These are phyloP conservation scores for Gleditsia sinensis DNA, from an alignment of 306 rosid species.

Conservation along the genomic window DNA sequence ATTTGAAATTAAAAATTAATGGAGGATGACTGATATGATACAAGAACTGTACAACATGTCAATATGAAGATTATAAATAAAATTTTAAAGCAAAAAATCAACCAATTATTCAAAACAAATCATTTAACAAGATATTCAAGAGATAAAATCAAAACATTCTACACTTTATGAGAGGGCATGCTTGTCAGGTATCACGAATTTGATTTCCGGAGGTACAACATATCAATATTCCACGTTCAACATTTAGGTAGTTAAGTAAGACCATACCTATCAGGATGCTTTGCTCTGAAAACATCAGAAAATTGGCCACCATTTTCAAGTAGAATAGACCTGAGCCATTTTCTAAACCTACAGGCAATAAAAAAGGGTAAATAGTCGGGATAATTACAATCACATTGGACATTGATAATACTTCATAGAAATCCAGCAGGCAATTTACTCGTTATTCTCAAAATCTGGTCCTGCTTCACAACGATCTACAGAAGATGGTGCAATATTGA, in stretches of 20 bases:
- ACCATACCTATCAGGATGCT: conserved; percentile 78
- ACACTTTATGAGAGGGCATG: conserved; percentile 11
- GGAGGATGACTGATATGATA: conserved; percentile 7
- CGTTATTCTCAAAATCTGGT: conserved; percentile 86
- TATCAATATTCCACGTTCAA: conserved; percentile 10
- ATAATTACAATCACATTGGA: conserved; percentile 9
- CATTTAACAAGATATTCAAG: conserved; percentile 1
- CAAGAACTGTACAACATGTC: conserved; percentile 17
- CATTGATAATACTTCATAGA: conserved; percentile 23
- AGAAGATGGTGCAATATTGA: conserved; percentile 89
- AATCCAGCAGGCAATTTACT: conserved; percentile 51
- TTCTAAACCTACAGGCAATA: conserved; percentile 72
- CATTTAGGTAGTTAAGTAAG: background rate
- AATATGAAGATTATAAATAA: conserved; percentile 2
- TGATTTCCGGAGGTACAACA: conserved; percentile 10
- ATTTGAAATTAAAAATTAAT: background rate
- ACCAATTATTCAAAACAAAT: background rate
- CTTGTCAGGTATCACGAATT: conserved; percentile 20
- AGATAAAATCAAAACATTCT: conserved; percentile 16
- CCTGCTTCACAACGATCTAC: conserved; percentile 89
- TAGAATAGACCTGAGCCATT: conserved; percentile 82
- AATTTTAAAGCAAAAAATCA: background rate
- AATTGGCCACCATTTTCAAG: conserved; percentile 72
- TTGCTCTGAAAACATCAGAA: conserved; percentile 73
- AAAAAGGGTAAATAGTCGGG: conserved; percentile 15